Evolutionary conservation across 495 filamentous ascomycete species (phyloP), one percentile per base, ranked within the genome.

Genomic region (Xylaria flabelliformis): DNA sequence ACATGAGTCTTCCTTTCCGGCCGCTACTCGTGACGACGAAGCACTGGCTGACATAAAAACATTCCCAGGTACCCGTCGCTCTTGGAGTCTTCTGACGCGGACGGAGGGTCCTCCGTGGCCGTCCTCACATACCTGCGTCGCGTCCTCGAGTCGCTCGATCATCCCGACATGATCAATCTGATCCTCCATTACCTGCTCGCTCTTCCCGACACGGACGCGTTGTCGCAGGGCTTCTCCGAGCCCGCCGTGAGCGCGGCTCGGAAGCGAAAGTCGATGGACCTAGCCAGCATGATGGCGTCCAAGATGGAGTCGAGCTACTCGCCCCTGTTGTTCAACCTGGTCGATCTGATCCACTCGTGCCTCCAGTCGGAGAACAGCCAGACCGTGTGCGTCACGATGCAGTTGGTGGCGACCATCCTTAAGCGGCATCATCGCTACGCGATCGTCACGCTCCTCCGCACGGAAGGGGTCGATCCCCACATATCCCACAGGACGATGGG

Each of bases 81-180:
- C 26, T 85, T 99, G 12, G 94, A 99, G 80, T 98, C 97, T 6
- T 98, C 96, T 0, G 96, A 99, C 83, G 89, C 94, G 41, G 94
- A 98, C 81, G 97, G 96, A 42, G 97, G 97, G 46, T 98, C 97
- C 2, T 96, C 95, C 6, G 94, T 98, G 7, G 95, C 96, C 3
- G 97, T 98, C 26, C 82, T 99, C 69, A 98, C 94, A 2, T 98
- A 99, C 80, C 87, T 98, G 34, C 91, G 91, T 67, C 91, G 93
- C 67, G 94, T 98, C 67, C 87, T 99, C 5, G 94, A 97, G 74
- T 91, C 92, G 0, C 85, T 99, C 7, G 92, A 97, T 48, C 93
- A 98, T 79, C 92, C 94, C 7, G 94, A 98, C 74, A 90, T 99
- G 77, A 91, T 98, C 62, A 91, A 97, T 74, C 88, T 97, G 67